These are phyloP conservation scores for Diaporthe destruens DNA, from an alignment of 2,329 filamentous ascomycete genomes.

Conservation along the genomic window DNA sequence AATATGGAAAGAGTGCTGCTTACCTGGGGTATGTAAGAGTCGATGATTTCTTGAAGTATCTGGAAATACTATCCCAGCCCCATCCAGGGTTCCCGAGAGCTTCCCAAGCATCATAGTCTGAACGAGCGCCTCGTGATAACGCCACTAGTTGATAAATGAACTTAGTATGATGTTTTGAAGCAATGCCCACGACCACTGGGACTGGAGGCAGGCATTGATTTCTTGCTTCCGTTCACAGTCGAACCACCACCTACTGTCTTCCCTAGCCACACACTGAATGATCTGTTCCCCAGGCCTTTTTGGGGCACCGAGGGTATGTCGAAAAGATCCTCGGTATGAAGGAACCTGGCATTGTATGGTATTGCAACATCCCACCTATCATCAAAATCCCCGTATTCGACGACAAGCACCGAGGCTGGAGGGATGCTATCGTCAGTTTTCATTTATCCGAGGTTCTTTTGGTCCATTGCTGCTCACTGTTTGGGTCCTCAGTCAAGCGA, in stretches of 20 bases:
- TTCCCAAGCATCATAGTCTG: slow-evolving; percentile 52
- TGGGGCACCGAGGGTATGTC: slow-evolving; percentile 47
- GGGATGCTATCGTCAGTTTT: neutral
- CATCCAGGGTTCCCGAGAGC: slow-evolving; percentile 48
- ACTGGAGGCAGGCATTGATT: slow-evolving; percentile 47
- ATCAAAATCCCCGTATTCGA: slow-evolving; percentile 44
- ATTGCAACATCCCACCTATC: slow-evolving; percentile 22
- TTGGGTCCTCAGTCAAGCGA: slow-evolving; percentile 47
- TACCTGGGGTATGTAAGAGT: slow-evolving; percentile 16
- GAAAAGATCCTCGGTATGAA: slow-evolving; percentile 26
- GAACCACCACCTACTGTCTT: slow-evolving; percentile 54
- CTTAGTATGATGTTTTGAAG: neutral
- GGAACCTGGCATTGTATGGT: neutral
- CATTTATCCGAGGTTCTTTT: no score
- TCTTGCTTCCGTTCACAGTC: slow-evolving; percentile 53
- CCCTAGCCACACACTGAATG: slow-evolving; percentile 43
- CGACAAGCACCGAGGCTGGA: slow-evolving; percentile 41
- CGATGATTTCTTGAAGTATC: slow-evolving; percentile 50
- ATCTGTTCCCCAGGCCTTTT: slow-evolving; percentile 44
- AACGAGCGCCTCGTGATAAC: slow-evolving; percentile 8
- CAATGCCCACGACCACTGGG: no score
- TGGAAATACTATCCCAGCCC: slow-evolving; percentile 50
- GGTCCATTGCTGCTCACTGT: neutral
- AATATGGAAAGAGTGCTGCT: no score
- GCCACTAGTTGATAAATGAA: neutral